Evolutionary conservation across 2,329 filamentous ascomycete species (phyloP).

Genomic region (Plectosphaerella sp.): DNA sequence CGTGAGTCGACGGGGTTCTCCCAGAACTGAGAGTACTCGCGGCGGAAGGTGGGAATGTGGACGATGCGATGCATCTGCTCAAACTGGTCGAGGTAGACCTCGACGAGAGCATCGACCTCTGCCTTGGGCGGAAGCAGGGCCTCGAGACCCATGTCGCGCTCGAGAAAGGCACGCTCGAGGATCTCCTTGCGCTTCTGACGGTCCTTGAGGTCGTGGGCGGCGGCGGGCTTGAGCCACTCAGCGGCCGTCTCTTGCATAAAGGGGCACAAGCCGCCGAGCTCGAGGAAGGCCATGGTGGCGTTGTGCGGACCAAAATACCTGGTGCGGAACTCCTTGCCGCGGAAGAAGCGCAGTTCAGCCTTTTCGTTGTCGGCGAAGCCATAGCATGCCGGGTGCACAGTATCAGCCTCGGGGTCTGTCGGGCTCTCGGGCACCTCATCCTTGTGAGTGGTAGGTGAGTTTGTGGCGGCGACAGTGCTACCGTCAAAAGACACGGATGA

Average conservation of each 20-base stretch:
- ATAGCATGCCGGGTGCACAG: slow-evolving; percentile 1
- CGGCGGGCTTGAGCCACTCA: slow-evolving; percentile 56
- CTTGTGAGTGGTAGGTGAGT: slow-evolving; percentile 41
- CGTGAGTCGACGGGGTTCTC: slow-evolving; percentile 35
- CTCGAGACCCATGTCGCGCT: slow-evolving; percentile 46
- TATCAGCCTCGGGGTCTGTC: slow-evolving; percentile 21
- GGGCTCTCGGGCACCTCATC: slow-evolving; percentile 32
- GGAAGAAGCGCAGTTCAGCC: slow-evolving; percentile 53
- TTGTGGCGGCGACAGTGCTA: slow-evolving; percentile 42
- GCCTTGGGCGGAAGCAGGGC: slow-evolving; percentile 41
- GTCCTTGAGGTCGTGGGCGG: slow-evolving; percentile 52
- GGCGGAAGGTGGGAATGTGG: slow-evolving; percentile 54
- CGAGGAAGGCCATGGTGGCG: slow-evolving; percentile 55
- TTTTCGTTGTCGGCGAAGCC: slow-evolving; percentile 30
- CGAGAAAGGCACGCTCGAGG: slow-evolving; percentile 42
- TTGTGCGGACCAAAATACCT: slow-evolving; percentile 58
- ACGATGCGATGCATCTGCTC: slow-evolving; percentile 54
- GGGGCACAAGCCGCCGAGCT: slow-evolving; percentile 51
- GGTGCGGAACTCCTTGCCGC: slow-evolving; percentile 55
- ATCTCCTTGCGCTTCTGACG: slow-evolving; percentile 48
- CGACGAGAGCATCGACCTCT: slow-evolving; percentile 43
- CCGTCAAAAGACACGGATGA: slow-evolving; percentile 40
- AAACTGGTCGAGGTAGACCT: slow-evolving; percentile 49
- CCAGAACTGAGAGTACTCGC: slow-evolving; percentile 54
- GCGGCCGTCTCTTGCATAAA: slow-evolving; percentile 61